Evolutionary conservation across 208 protist species (phyloP).

Genomic region (Acanthamoeba lenticulata): DNA sequence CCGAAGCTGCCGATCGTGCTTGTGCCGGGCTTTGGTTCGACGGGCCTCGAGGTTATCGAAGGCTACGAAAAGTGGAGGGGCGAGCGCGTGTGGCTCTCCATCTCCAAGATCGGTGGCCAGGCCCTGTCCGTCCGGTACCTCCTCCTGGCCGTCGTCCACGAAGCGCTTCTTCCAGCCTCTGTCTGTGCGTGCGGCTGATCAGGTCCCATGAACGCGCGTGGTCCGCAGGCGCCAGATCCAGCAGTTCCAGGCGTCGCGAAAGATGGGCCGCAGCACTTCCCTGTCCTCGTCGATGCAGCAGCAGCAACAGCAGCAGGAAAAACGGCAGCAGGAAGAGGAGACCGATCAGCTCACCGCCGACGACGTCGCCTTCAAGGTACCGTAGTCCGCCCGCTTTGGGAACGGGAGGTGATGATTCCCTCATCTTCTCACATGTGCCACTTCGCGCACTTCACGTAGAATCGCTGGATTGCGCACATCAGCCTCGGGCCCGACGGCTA

Average conservation of each 20-base stretch:
- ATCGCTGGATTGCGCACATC: constrained; percentile 22
- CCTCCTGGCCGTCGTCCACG: too few relatives aligned
- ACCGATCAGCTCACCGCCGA: background rate
- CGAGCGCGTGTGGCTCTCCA: constrained; percentile 58
- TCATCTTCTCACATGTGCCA: background rate
- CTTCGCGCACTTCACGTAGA: background rate
- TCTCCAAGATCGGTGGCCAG: constrained; percentile 39
- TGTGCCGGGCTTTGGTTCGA: constrained; percentile 67
- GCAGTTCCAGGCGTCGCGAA: background rate
- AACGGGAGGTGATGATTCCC: background rate
- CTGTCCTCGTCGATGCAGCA: too few relatives aligned
- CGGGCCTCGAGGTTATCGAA: constrained; percentile 56
- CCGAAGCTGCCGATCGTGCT: constrained; percentile 60
- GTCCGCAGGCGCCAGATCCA: background rate
- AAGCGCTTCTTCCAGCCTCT: background rate
- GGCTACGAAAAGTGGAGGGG: constrained; percentile 62
- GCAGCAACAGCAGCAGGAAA: too few relatives aligned
- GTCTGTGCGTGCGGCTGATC: background rate
- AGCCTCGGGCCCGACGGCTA: background rate
- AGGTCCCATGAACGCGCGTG: background rate
- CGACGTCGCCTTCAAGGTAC: background rate
- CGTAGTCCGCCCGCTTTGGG: too few relatives aligned
- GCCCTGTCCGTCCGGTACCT: background rate
- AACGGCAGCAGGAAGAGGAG: too few relatives aligned
- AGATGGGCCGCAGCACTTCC: too few relatives aligned